These are phyloP conservation scores for Areca catechu DNA, from an alignment of 176 grass and related monocot species.

Conservation along the genomic window DNA sequence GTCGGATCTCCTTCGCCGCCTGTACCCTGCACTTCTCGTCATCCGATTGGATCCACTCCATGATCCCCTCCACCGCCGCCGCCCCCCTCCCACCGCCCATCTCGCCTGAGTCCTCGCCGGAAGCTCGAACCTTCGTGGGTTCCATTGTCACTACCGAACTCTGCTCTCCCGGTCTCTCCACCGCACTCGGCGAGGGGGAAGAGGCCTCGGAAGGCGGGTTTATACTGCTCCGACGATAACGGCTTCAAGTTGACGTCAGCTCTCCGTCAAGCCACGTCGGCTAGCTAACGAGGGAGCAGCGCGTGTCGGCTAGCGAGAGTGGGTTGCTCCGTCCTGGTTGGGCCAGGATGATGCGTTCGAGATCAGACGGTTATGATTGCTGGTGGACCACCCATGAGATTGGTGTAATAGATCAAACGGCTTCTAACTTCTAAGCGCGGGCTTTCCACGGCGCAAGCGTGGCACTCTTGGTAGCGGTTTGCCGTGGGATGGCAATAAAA, in stretches of 20 bases:
- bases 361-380: neutral
- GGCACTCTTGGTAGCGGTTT: too few species aligned
- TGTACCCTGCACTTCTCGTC: conserved; percentile 17
- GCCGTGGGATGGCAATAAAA: too few species aligned
- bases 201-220: neutral
- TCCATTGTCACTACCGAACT: neutral
- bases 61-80: conserved; percentile 16
- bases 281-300: conserved; percentile 1
- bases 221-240: neutral
- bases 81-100: neutral
- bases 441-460: too few species aligned
- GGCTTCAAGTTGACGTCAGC: neutral
- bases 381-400: neutral
- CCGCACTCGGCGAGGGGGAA: conserved; percentile 2
- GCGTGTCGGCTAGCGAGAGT: too few species aligned
- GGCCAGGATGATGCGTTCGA: neutral
- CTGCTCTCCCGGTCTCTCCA: neutral
- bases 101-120: neutral
- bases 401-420: too few species aligned
- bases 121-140: conserved; percentile 8
- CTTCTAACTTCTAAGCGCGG: too few species aligned
- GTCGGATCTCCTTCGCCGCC: conserved; percentile 35
- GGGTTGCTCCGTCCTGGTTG: neutral
- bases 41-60: conserved; percentile 22
- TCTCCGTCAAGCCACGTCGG: too few species aligned